These are phyloP conservation scores for Mucor indicus DNA, from an alignment of 371 early-diverging fungal species.

Conservation along the genomic window DNA sequence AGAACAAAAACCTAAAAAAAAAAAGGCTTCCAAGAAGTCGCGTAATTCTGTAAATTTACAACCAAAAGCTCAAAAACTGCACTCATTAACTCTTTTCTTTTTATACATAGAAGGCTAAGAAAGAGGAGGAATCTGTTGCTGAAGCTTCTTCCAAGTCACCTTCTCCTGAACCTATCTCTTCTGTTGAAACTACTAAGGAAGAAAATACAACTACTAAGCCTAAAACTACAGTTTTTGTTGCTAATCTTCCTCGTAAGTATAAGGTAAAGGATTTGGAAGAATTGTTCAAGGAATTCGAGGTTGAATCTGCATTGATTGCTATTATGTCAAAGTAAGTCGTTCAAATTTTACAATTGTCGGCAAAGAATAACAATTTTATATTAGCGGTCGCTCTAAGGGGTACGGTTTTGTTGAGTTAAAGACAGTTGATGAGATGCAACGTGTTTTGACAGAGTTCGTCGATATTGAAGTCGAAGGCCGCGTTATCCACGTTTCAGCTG, in stretches of 20 bases:
- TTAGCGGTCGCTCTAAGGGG: constrained; percentile 76
- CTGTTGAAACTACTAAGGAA: constrained; percentile 1
- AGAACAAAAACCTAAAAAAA: constrained; percentile 6
- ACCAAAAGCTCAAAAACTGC: too few species aligned
- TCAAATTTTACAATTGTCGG: background rate
- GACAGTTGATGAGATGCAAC: constrained; percentile 76
- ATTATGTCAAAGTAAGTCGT: constrained; percentile 32
- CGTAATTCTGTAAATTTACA: constrained; percentile 1
- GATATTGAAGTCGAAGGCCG: constrained; percentile 67
- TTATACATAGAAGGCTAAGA: background rate
- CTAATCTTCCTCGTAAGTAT: constrained; percentile 88
- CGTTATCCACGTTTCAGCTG: constrained; percentile 69
- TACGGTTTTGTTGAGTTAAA: constrained; percentile 91
- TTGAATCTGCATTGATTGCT: constrained; percentile 75
- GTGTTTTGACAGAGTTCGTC: constrained; percentile 67
- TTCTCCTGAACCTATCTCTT: constrained; percentile 3
- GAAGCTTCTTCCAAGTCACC: too few species aligned
- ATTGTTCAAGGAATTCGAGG: constrained; percentile 80
- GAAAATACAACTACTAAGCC: constrained; percentile 32
- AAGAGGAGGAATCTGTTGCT: background rate
- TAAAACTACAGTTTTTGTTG: constrained; percentile 85
- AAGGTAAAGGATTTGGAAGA: constrained; percentile 70
- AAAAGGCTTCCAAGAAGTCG: constrained; percentile 3
- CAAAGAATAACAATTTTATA: background rate
- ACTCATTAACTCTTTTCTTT: background rate